Percentiles rank a stretch among this genome's conserved stretches.
phyloP scores from a whole-genome alignment of 192 early-diverging fungal species.

The Coemansia sp. region DNA sequence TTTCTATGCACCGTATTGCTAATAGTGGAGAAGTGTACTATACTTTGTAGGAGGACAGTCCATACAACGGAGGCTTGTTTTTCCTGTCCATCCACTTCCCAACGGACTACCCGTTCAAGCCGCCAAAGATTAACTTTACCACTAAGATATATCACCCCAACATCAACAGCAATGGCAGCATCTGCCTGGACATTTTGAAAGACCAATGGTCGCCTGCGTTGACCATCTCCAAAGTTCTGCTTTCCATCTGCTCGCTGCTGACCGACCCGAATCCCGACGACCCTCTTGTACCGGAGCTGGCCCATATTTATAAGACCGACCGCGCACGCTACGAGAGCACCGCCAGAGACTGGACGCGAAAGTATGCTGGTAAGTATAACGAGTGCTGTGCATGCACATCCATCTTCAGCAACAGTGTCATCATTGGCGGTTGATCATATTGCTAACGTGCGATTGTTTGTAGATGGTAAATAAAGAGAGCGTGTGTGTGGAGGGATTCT shows the following conservation, averaged over 20 bases:
- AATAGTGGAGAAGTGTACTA: too few species aligned
- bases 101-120: slow-evolving; percentile 97
- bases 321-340: slow-evolving; percentile 80
- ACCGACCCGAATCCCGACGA: slow-evolving; percentile 98
- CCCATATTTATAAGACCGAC: slow-evolving; percentile 97
- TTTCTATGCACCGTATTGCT: too few species aligned
- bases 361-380: slow-evolving; percentile 65
- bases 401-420: too few species aligned
- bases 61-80: slow-evolving; percentile 93
- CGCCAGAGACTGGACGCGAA: slow-evolving; percentile 93
- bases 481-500: too few species aligned
- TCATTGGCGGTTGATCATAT: too few species aligned
- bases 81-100: slow-evolving; percentile 98
- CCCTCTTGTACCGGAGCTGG: slow-evolving; percentile 97
- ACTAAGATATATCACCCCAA: slow-evolving; percentile 98
- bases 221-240: slow-evolving; percentile 96
- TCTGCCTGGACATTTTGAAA: slow-evolving; percentile 96
- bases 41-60: slow-evolving; percentile 73
- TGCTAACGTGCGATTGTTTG: too few species aligned
- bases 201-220: slow-evolving; percentile 99
- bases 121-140: slow-evolving; percentile 96
- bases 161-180: slow-evolving; percentile 97
- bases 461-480: too few species aligned
- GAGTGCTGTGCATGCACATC: too few species aligned
- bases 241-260: slow-evolving; percentile 98